Evolutionary conservation across 2,329 filamentous ascomycete genomes (phyloP).

Genomic region (Apiospora koreana): DNA sequence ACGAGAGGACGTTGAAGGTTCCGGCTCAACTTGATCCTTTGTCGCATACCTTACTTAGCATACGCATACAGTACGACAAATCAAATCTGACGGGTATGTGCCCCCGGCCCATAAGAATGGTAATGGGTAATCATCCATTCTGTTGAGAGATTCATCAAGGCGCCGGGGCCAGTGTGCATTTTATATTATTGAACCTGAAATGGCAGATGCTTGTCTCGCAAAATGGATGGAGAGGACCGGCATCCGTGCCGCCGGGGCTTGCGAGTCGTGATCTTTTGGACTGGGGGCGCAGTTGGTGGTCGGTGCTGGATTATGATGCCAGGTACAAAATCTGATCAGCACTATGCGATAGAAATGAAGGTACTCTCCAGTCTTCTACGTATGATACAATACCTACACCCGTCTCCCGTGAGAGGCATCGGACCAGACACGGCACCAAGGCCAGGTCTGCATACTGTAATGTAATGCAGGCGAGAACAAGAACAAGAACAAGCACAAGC

Average conservation of each 20-base stretch:
- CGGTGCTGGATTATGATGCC: background rate
- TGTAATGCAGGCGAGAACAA: background rate
- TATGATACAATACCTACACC: too few species aligned
- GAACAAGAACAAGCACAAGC: too few species aligned
- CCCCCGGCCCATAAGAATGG: background rate
- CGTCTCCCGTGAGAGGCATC: too few species aligned
- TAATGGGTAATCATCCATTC: background rate
- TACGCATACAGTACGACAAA: background rate
- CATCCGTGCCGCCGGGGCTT: constrained; percentile 3
- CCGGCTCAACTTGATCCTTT: background rate
- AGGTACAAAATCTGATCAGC: constrained; percentile 5
- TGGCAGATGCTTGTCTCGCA: constrained; percentile 5
- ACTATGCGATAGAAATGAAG: constrained; percentile 4
- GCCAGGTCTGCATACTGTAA: too few species aligned
- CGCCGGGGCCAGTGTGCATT: constrained; percentile 2
- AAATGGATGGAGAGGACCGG: background rate
- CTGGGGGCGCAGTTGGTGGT: constrained; percentile 1
- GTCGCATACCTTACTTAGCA: background rate
- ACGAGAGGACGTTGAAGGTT: constrained; percentile 6
- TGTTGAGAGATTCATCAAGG: constrained; percentile 3
- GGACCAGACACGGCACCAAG: too few species aligned
- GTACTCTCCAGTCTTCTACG: background rate
- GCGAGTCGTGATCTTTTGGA: background rate
- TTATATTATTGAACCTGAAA: constrained; percentile 7
- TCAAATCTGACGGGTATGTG: background rate